phyloP scores from a whole-genome alignment of 495 filamentous ascomycete genomes.

The Sporormia fimetaria region DNA sequence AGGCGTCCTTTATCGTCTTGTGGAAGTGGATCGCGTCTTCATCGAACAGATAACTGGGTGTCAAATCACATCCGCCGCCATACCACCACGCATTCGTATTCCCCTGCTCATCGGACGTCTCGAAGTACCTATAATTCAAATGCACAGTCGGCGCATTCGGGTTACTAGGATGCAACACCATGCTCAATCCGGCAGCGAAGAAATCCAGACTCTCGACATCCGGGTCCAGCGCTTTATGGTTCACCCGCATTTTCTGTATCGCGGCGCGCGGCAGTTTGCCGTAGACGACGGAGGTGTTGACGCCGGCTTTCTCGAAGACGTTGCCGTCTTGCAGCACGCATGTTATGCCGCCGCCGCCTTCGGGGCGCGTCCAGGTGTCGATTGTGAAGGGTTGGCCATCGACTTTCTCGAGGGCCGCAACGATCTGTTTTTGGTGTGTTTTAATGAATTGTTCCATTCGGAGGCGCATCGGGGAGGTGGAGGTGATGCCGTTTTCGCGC shows the following conservation, averaged over 20 bases:
- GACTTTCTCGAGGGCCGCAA: slow-evolving; percentile 63
- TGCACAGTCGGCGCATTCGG: slow-evolving; percentile 97
- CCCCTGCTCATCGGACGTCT: slow-evolving; percentile 69
- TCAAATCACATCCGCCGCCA: slow-evolving; percentile 88
- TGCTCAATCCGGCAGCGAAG: slow-evolving; percentile 85
- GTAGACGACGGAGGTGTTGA: slow-evolving; percentile 90
- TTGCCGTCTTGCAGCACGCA: slow-evolving; percentile 93
- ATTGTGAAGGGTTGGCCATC: slow-evolving; percentile 68
- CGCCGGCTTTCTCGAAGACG: slow-evolving; percentile 96
- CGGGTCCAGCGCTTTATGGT: slow-evolving; percentile 81
- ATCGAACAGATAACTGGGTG: slow-evolving; percentile 87
- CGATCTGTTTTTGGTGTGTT: slow-evolving; percentile 77
- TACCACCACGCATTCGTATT: slow-evolving; percentile 90
- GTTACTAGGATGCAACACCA: slow-evolving; percentile 87
- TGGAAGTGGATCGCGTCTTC: slow-evolving; percentile 98
- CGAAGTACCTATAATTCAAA: slow-evolving; percentile 98
- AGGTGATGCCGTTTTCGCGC: slow-evolving; percentile 51
- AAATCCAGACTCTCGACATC: slow-evolving; percentile 73
- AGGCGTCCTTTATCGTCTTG: slow-evolving; percentile 78
- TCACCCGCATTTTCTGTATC: slow-evolving; percentile 84
- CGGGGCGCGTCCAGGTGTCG: slow-evolving; percentile 80
- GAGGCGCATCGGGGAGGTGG: slow-evolving; percentile 84
- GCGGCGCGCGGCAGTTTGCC: slow-evolving; percentile 79
- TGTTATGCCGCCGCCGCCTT: slow-evolving; percentile 76
- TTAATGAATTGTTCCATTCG: slow-evolving; percentile 96